Percentiles rank a stretch among this genome's conserved stretches.
Conservation (phyloP, 2,329 filamentous ascomycete genomes). For the Ascochyta koolunga region DNA sequence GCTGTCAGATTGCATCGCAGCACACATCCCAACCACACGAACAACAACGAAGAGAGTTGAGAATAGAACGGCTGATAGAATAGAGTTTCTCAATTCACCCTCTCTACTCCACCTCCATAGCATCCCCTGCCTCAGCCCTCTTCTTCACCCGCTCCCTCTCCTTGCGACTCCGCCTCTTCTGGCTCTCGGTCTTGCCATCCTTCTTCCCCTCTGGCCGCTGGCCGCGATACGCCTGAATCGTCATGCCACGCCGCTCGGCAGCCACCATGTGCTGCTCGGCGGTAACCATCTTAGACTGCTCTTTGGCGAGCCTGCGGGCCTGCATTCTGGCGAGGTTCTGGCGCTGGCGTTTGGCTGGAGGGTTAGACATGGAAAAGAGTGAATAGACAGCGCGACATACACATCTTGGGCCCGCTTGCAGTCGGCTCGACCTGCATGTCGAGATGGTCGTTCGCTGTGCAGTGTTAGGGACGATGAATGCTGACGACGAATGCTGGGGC, state of each 20-base stretch:
- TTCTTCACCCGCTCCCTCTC: slow-evolving; percentile 12
- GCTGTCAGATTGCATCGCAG: no score
- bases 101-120: slow-evolving; percentile 17
- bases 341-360: slow-evolving; percentile 24
- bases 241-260: slow-evolving; percentile 25
- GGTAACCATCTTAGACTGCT: slow-evolving; percentile 14
- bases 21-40: no score
- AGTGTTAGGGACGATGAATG: not conserved
- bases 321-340: slow-evolving; percentile 30
- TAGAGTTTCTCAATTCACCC: no score
- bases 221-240: slow-evolving; percentile 9
- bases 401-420: slow-evolving; percentile 24
- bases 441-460: slow-evolving; percentile 2
- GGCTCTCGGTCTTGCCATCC: slow-evolving; percentile 1
- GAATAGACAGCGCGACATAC: slow-evolving; percentile 9
- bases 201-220: slow-evolving; percentile 6
- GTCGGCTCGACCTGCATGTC: not conserved
- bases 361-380: not conserved
- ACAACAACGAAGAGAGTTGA: no score
- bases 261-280: slow-evolving; percentile 19
- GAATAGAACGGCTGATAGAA: no score
- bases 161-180: slow-evolving; percentile 12
- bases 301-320: slow-evolving; percentile 19
- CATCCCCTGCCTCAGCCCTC: slow-evolving; percentile 8
- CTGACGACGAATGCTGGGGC: no score